These are phyloP conservation scores for Leccinum cinnamomeum DNA, from an alignment of 1,284 basidiomycete species.

Conservation along the genomic window DNA sequence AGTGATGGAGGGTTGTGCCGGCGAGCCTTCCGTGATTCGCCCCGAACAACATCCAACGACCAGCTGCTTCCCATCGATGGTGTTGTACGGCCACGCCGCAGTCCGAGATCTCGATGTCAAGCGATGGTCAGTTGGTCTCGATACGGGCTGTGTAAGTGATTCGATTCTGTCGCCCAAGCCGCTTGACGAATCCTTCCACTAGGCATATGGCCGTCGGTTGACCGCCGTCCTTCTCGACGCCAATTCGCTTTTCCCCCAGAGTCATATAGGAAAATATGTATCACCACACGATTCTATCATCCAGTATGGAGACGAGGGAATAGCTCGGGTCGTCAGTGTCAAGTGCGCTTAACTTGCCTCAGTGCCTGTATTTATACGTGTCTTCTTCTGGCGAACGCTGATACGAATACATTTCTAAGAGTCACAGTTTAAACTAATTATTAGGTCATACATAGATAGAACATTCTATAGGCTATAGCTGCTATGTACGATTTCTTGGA, in stretches of 20 bases:
- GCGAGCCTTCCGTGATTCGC: slow-evolving; percentile 39
- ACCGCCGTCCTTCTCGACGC: slow-evolving; percentile 58
- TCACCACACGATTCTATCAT: slow-evolving; percentile 14
- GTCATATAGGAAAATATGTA: not conserved
- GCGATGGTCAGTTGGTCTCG: slow-evolving; percentile 77
- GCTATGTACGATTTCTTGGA: no score
- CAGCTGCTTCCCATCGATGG: slow-evolving; percentile 68
- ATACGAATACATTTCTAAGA: not conserved
- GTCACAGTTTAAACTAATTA: not conserved
- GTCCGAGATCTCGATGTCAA: slow-evolving; percentile 73
- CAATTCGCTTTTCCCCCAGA: slow-evolving; percentile 13
- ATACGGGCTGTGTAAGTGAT: slow-evolving; percentile 73
- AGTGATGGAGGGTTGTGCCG: slow-evolving; percentile 66
- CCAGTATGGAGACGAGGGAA: slow-evolving; percentile 35
- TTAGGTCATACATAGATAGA: no score
- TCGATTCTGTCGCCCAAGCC: not conserved
- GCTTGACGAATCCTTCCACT: slow-evolving; percentile 4
- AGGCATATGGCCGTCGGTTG: slow-evolving; percentile 54
- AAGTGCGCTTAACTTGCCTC: slow-evolving; percentile 25
- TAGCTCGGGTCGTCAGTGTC: slow-evolving; percentile 37
- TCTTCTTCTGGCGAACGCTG: slow-evolving; percentile 1
- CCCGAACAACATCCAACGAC: slow-evolving; percentile 13
- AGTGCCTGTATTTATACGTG: not conserved
- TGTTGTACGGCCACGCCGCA: slow-evolving; percentile 85
- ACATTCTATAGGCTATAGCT: no score